Conservation (phyloP, 2,329 filamentous ascomycete species). For the Grosmannia penicillata region DNA sequence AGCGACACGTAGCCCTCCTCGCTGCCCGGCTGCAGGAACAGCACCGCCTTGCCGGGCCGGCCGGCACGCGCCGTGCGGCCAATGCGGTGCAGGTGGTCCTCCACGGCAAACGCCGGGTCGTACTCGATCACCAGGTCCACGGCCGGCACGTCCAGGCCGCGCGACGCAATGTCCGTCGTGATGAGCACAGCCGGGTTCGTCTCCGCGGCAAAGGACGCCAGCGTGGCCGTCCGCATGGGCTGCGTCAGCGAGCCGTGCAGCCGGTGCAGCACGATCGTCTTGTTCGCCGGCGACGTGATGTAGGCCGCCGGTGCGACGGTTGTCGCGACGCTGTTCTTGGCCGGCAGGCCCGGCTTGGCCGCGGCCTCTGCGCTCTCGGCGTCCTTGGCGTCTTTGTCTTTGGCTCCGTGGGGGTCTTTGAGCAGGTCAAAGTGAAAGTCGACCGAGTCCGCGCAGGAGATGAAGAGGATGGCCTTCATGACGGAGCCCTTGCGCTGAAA, state of each 20-base stretch:
- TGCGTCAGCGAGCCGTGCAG: conserved; percentile 90
- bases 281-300: conserved; percentile 62
- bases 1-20: conserved; percentile 84
- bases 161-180: conserved; percentile 89
- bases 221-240: conserved; percentile 70
- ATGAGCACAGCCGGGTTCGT: conserved; percentile 68
- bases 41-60: conserved; percentile 67
- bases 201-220: conserved; percentile 63
- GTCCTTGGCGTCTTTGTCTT: conserved; percentile 11
- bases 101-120: conserved; percentile 83
- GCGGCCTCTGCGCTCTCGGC: background rate
- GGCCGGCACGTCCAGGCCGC: conserved; percentile 87
- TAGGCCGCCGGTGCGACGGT: conserved; percentile 57
- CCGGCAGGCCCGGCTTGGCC: background rate
- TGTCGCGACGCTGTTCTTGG: background rate
- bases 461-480: conserved; percentile 94
- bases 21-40: conserved; percentile 80
- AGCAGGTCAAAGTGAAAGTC: conserved; percentile 92
- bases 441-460: conserved; percentile 92
- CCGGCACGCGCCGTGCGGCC: conserved; percentile 91
- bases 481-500: conserved; percentile 81
- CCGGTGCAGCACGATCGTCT: conserved; percentile 59
- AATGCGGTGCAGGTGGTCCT: conserved; percentile 88
- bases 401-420: conserved; percentile 22
- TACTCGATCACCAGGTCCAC: conserved; percentile 94